Percentiles rank a stretch among this genome's conserved stretches.
These are phyloP conservation scores for Lycium ferocissimum DNA, from an alignment of 257 asterid species.

Conservation along the genomic window DNA sequence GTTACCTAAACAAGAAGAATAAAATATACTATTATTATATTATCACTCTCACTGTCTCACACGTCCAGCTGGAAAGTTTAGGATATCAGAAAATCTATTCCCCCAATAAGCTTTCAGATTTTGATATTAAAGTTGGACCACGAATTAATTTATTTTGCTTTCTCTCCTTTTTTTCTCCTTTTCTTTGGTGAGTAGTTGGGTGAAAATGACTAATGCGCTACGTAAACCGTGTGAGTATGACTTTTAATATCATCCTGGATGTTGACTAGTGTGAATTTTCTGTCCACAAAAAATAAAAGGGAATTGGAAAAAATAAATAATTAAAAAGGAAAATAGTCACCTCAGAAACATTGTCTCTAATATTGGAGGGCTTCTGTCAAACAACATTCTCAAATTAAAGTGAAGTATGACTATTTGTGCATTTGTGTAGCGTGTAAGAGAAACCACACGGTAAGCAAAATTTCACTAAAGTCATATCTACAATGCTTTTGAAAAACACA, in stretches of 20 bases:
- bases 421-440: neutral
- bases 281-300: slow-evolving; percentile 3
- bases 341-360: too few species aligned
- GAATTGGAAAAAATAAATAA: too few species aligned
- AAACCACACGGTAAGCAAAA: neutral
- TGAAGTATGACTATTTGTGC: neutral
- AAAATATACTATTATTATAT: too few species aligned
- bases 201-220: neutral
- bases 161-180: neutral
- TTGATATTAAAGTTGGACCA: slow-evolving; percentile 42
- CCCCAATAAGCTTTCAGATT: slow-evolving; percentile 44
- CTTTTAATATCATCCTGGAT: neutral
- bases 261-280: neutral
- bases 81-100: slow-evolving; percentile 40
- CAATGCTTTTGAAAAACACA: too few species aligned
- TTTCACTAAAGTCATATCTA: neutral
- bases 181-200: neutral
- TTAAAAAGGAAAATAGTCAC: too few species aligned
- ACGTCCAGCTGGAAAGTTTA: neutral
- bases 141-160: neutral
- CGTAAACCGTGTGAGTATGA: neutral
- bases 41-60: neutral
- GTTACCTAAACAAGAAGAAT: neutral
- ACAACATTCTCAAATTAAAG: neutral
- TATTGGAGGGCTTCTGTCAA: too few species aligned